Evolutionary conservation across 495 filamentous ascomycete species (phyloP).

Genomic region (Aspergillus egyptiacus): DNA sequence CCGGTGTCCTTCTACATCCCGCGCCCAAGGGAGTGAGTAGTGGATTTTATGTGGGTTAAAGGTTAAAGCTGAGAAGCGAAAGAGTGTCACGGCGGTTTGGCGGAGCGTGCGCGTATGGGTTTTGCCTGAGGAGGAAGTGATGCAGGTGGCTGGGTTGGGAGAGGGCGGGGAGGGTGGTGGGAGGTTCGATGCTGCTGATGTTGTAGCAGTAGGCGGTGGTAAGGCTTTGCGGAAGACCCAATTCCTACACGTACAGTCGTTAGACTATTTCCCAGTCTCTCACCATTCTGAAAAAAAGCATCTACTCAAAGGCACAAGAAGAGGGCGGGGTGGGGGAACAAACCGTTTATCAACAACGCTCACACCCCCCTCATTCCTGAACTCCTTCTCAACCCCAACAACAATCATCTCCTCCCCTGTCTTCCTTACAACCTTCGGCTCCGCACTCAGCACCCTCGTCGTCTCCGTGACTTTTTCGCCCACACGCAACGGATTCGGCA

Average conservation of each 20-base stretch:
- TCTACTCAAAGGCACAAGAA: no score
- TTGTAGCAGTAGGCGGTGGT: slow-evolving; percentile 3
- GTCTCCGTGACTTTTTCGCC: slow-evolving; percentile 52
- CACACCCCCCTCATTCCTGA: slow-evolving; percentile 44
- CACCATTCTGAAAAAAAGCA: no score
- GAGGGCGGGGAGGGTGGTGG: slow-evolving; percentile 6
- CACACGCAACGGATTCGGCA: slow-evolving; percentile 40
- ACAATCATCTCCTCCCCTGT: slow-evolving; percentile 61
- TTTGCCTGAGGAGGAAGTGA: slow-evolving; percentile 24
- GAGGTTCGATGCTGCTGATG: not conserved
- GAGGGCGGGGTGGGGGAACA: not conserved
- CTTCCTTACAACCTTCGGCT: slow-evolving; percentile 45
- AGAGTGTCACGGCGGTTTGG: slow-evolving; percentile 54
- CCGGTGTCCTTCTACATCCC: slow-evolving; percentile 53
- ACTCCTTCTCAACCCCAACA: slow-evolving; percentile 57
- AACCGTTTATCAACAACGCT: slow-evolving; percentile 51
- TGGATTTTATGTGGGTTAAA: slow-evolving; percentile 72
- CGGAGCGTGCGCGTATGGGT: slow-evolving; percentile 40
- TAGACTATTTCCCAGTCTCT: no score
- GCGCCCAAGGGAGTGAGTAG: slow-evolving; percentile 55
- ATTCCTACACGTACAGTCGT: no score
- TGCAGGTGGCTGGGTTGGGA: slow-evolving; percentile 20
- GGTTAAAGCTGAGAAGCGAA: slow-evolving; percentile 67
- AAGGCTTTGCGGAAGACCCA: slow-evolving; percentile 56
- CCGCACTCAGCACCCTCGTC: slow-evolving; percentile 47